Evolutionary conservation across 768 basidiomycete species (phyloP), one percentile per base, ranked within the genome.

Genomic region (Tulasnella sp.): DNA sequence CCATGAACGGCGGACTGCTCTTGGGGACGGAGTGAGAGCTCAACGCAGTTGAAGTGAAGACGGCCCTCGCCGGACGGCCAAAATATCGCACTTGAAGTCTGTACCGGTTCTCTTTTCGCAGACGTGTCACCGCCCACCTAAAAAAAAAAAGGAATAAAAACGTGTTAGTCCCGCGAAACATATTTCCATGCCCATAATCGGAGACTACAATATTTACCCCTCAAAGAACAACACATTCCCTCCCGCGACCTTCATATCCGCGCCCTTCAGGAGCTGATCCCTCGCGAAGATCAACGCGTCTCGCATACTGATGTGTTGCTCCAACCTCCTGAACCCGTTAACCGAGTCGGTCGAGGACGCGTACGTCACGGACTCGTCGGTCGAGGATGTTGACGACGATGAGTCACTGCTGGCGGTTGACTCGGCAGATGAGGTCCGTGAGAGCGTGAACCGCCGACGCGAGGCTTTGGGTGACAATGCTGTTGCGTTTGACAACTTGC

Each of bases 41-140:
- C 34, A n/a, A 21, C 9, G 17, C 25, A 24, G 24, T 30, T 12
- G 46, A 51, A 19, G n/a, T 38, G 54, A 49, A 51, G 19, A 24
- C 25, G 34, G 61, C 61, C 17, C 17, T 27, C n/a, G 61, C 61
- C 19, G 61, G 61, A 9, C 53, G 57, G 25, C 53, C 61, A 11
- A 25, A 34, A 30, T 62, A 62, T 3, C 59, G 45, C 56, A 62
- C 61, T 27, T 60, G 34, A 1, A 62, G 29, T 4, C 61, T 22
- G 25, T 51, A 51, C 24, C 29, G 59, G 8, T 60, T 44, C 25
- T 41, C 38, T 41, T 60, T 59, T 12, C 61, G 61, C 15, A 62
- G 25, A 38, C 31, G 49, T 15, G 61, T 62, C 9, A 62, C 53
- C 1, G 61, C 31, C 61, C 61, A 62, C 2, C 61, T 62, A 50